Conservation (phyloP, 2,329 filamentous ascomycete species). For the Colletotrichum coccodes region DNA sequence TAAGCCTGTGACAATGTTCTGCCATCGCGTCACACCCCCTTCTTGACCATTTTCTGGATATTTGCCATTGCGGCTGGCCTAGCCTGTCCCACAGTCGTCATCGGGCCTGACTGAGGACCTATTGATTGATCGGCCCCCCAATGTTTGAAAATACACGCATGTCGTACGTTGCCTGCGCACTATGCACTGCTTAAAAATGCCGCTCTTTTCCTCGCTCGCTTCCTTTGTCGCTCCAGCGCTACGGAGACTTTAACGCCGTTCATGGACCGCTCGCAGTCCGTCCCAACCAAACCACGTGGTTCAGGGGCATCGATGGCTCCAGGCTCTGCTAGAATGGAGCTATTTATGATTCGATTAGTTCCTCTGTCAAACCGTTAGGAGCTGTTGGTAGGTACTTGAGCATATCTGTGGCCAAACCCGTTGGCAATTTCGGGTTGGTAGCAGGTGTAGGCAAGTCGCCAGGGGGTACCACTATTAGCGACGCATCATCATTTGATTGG, state of each 20-base stretch:
- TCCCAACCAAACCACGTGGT: not conserved
- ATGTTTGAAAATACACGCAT: slow-evolving; percentile 3
- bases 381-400: not conserved
- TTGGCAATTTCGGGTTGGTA: not conserved
- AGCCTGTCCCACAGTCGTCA: slow-evolving; percentile 16
- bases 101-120: slow-evolving; percentile 8
- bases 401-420: not conserved
- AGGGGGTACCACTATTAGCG: not conserved
- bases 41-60: slow-evolving; percentile 9
- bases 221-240: not conserved
- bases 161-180: slow-evolving; percentile 23
- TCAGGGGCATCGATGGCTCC: not conserved
- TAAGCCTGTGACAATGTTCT: slow-evolving; percentile 21
- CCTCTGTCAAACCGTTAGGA: not conserved
- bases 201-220: slow-evolving; percentile 6
- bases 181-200: slow-evolving; percentile 25
- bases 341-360: not conserved
- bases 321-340: not conserved
- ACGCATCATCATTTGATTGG: not conserved
- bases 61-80: slow-evolving; percentile 20
- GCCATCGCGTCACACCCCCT: slow-evolving; percentile 5
- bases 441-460: not conserved
- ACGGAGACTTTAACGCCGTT: not conserved
- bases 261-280: not conserved
- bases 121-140: not conserved